Evolutionary conservation across 2,329 filamentous ascomycete species (phyloP), one percentile per base, ranked within the genome.

Genomic region (Trichophyton simii): DNA sequence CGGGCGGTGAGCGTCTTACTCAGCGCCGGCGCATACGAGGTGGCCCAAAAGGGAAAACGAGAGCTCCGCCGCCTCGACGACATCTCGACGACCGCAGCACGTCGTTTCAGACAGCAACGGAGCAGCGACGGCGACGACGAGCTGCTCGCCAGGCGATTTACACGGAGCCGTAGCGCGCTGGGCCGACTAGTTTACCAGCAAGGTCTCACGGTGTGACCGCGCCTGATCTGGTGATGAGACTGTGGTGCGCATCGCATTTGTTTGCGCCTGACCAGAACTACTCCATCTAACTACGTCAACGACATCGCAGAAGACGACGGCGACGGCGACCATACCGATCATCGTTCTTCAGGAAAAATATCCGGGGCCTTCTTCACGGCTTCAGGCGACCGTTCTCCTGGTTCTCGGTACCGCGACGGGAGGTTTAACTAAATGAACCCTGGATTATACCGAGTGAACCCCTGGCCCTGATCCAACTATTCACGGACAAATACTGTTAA

Each of bases 341-440:
- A 28, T 22, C 8, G 15, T 28, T 25, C 13, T 28, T 25, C 20
- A 50, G 20, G 11, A 15, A 9, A 28, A 11, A 50, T 28, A 50
- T 20, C 18, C 11, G 18, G 18, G 18, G 6, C 20, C n/a, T 44
- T 31, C 11, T 15, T 28, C 20, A 15, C 8, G 46, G 20, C 8
- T 50, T 4, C 8, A 55, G 34, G 52, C 46, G 25, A 25, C 15
- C 15, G 52, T 15, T 38, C 6, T 11, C 31, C 52, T 36, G 52
- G 52, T 55, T 55, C 22, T n/a, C 25, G 52, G 52, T 55, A 36
- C 52, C 52, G 22, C 50, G 52, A 28, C 52, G 15, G 28, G 28
- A 55, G 52, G 52, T 55, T 38, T 38, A 38, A 38, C 34, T 55
- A 36, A 36, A 55, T 55, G 52, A 55, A 34, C 52, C 50, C 52